phyloP scores from a whole-genome alignment of 495 filamentous ascomycete genomes.

The Annulohypoxylon moriforme region DNA sequence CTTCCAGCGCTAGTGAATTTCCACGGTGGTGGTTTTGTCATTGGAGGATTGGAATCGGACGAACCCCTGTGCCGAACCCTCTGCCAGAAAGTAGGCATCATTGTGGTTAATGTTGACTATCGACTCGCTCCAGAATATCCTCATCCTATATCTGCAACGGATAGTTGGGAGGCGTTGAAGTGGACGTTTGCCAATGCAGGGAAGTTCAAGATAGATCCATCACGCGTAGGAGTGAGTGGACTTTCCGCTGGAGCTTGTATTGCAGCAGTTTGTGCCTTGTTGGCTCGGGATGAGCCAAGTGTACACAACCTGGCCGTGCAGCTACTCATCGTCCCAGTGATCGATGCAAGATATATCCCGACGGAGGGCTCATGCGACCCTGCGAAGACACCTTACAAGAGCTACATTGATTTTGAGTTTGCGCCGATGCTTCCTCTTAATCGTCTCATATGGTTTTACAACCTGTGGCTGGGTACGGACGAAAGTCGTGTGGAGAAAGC shows the following conservation, averaged over 20 bases:
- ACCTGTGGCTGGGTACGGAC: slow-evolving; percentile 52
- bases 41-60: slow-evolving; percentile 70
- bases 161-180: slow-evolving; percentile 57
- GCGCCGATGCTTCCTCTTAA: slow-evolving; percentile 53
- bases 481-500: slow-evolving; percentile 43
- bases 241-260: slow-evolving; percentile 54
- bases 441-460: slow-evolving; percentile 55
- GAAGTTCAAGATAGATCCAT: slow-evolving; percentile 52
- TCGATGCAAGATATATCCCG: slow-evolving; percentile 57
- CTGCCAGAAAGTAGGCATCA: slow-evolving; percentile 61
- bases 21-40: slow-evolving; percentile 75
- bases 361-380: slow-evolving; percentile 50
- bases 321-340: slow-evolving; percentile 62
- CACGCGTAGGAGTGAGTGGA: slow-evolving; percentile 50
- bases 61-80: slow-evolving; percentile 66
- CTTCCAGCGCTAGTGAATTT: slow-evolving; percentile 70
- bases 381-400: slow-evolving; percentile 49
- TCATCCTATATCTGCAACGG: slow-evolving; percentile 48
- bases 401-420: slow-evolving; percentile 51
- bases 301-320: slow-evolving; percentile 58
- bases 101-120: slow-evolving; percentile 60
- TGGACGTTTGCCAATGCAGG: slow-evolving; percentile 55
- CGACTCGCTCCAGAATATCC: slow-evolving; percentile 54
- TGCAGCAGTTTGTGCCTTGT: slow-evolving; percentile 54
- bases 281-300: slow-evolving; percentile 54